phyloP scores from a whole-genome alignment of 2,329 filamentous ascomycete genomes.

The Fusarium chaquense region DNA sequence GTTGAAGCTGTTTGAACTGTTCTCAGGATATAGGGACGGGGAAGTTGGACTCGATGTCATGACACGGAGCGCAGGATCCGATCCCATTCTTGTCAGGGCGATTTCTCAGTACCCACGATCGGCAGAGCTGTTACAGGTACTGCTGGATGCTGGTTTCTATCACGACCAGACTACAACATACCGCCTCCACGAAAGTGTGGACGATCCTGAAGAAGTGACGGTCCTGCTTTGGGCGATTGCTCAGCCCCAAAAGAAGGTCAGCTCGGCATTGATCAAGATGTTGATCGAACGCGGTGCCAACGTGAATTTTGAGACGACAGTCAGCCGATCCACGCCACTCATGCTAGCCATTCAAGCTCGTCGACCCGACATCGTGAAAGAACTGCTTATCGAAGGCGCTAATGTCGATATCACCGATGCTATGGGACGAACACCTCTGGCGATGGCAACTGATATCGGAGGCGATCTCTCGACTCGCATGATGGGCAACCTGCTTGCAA shows the following conservation, averaged over 20 bases:
- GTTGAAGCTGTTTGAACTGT: conserved; percentile 63
- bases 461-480: conserved; percentile 66
- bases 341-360: conserved; percentile 69
- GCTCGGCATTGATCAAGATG: conserved; percentile 67
- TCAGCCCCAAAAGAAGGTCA: conserved; percentile 73
- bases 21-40: conserved; percentile 63
- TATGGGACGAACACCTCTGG: conserved; percentile 68
- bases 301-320: conserved; percentile 65
- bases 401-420: conserved; percentile 70
- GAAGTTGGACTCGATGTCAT: conserved; percentile 64
- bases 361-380: conserved; percentile 68
- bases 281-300: conserved; percentile 67
- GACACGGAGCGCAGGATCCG: conserved; percentile 56
- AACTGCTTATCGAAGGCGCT: conserved; percentile 68
- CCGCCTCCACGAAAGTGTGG: conserved; percentile 59
- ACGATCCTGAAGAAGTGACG: conserved; percentile 67
- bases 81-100: conserved; percentile 65
- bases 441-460: conserved; percentile 68
- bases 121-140: conserved; percentile 61
- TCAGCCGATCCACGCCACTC: conserved; percentile 67
- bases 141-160: conserved; percentile 70
- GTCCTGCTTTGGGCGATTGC: conserved; percentile 71
- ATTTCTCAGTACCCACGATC: conserved; percentile 68
- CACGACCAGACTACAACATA: conserved; percentile 64
- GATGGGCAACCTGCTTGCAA: conserved; percentile 66